phyloP scores from a whole-genome alignment of 2,329 filamentous ascomycete species.

The Colletotrichum limetticola region DNA sequence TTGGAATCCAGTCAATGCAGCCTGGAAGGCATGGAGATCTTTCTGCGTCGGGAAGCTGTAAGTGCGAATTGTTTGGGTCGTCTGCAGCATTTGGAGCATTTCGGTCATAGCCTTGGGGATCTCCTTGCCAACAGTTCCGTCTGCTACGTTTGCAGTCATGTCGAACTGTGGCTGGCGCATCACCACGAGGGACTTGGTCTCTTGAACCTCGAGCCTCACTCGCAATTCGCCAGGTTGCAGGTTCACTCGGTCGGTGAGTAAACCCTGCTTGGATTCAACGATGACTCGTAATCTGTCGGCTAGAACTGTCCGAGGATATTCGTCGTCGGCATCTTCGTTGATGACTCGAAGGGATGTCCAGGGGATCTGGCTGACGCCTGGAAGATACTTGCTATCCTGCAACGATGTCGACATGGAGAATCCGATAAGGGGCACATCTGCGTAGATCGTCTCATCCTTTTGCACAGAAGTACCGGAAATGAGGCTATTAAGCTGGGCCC shows the following conservation, averaged over 20 bases:
- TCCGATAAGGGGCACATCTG: conserved; percentile 73
- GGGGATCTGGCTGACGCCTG: conserved; percentile 60
- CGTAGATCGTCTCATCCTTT: conserved; percentile 75
- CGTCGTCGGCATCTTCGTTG: conserved; percentile 74
- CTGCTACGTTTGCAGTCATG: conserved; percentile 79
- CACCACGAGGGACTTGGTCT: conserved; percentile 71
- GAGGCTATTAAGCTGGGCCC: conserved; percentile 76
- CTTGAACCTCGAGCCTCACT: conserved; percentile 71
- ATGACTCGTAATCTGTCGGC: conserved; percentile 82
- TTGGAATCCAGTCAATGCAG: conserved; percentile 81
- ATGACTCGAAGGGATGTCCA: conserved; percentile 79
- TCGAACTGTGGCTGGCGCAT: conserved; percentile 81
- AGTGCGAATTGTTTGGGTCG: conserved; percentile 74
- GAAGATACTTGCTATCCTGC: conserved; percentile 59
- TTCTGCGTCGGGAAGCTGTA: conserved; percentile 73
- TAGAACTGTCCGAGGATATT: conserved; percentile 75
- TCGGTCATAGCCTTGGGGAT: conserved; percentile 71
- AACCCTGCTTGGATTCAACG: conserved; percentile 79
- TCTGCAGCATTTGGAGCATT: conserved; percentile 68
- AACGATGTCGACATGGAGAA: conserved; percentile 70
- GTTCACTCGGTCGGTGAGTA: conserved; percentile 85
- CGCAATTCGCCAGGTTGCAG: conserved; percentile 80
- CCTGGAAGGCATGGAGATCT: conserved; percentile 83
- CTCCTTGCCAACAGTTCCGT: conserved; percentile 71
- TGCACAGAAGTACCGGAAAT: conserved; percentile 78